phyloP scores from a whole-genome alignment of 257 asterid species.

The Nicotiana attenuata region DNA sequence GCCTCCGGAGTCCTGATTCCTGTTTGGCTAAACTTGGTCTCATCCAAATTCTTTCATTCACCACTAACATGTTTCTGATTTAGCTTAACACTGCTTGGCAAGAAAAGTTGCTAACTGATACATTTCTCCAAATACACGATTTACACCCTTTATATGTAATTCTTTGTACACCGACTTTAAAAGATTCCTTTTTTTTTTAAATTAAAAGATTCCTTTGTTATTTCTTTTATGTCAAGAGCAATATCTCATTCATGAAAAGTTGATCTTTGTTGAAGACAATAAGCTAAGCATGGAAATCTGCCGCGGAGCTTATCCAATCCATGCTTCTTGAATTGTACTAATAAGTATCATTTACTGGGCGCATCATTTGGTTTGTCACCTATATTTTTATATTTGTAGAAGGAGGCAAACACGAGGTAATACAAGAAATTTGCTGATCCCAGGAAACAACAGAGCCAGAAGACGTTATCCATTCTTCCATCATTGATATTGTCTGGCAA shows the following conservation, averaged over 20 bases:
- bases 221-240: not conserved
- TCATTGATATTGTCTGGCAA: slow-evolving; percentile 22
- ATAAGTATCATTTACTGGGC: not conserved
- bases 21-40: slow-evolving; percentile 30
- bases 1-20: slow-evolving; percentile 41
- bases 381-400: slow-evolving; percentile 3
- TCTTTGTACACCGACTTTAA: not conserved
- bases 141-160: not conserved
- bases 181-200: not conserved
- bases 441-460: slow-evolving; percentile 10
- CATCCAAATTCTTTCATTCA: slow-evolving; percentile 20
- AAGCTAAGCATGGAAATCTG: not conserved
- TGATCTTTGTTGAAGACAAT: not conserved
- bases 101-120: slow-evolving; percentile 2
- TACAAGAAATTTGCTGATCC: slow-evolving; percentile 13
- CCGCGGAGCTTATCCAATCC: not conserved
- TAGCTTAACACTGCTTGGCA: slow-evolving; percentile 2
- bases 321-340: not conserved
- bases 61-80: slow-evolving; percentile 1
- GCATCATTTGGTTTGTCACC: not conserved
- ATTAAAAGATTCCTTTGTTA: not conserved
- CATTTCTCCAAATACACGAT: not conserved
- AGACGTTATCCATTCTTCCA: slow-evolving; percentile 22
- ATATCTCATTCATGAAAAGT: not conserved
- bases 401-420: not conserved